These are phyloP conservation scores for Lagerstroemia speciosa DNA, from an alignment of 345 rosid genomes.

Conservation along the genomic window DNA sequence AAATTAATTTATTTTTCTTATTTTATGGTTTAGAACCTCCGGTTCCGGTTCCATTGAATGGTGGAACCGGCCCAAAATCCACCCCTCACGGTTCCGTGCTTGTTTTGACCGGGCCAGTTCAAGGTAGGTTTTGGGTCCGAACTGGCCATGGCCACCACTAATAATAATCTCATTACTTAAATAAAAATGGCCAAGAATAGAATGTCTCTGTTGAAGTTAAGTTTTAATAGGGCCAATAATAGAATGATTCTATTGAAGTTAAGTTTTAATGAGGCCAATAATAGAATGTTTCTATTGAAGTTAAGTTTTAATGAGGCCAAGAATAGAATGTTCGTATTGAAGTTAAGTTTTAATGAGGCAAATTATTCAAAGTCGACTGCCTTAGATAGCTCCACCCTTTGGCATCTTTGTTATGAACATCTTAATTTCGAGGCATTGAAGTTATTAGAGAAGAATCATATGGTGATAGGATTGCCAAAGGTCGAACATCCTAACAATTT, in stretches of 20 bases:
- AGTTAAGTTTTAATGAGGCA: not conserved
- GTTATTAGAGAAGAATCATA: not conserved
- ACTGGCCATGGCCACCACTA: no score
- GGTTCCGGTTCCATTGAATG: no score
- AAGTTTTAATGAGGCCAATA: not conserved
- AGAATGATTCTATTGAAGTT: not conserved
- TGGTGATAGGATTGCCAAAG: slow-evolving; percentile 3
- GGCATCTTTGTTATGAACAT: not conserved
- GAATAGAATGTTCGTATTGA: not conserved
- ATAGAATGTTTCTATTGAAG: no score
- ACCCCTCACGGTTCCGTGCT: no score
- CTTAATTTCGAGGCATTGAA: not conserved
- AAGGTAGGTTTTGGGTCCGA: no score
- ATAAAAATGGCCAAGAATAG: not conserved
- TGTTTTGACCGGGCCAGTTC: no score
- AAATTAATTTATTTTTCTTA: no score
- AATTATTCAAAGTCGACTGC: not conserved
- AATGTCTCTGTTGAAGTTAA: not conserved
- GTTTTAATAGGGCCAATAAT: not conserved
- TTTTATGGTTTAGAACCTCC: no score
- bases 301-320: not conserved
- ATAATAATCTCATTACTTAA: not conserved
- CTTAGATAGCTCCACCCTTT: not conserved
- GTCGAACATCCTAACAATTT: not conserved
- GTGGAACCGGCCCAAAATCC: no score